Percentiles rank a stretch among this genome's conserved stretches.
phyloP scores from a whole-genome alignment of 495 filamentous ascomycete species.

The Penicillium pulvis region DNA sequence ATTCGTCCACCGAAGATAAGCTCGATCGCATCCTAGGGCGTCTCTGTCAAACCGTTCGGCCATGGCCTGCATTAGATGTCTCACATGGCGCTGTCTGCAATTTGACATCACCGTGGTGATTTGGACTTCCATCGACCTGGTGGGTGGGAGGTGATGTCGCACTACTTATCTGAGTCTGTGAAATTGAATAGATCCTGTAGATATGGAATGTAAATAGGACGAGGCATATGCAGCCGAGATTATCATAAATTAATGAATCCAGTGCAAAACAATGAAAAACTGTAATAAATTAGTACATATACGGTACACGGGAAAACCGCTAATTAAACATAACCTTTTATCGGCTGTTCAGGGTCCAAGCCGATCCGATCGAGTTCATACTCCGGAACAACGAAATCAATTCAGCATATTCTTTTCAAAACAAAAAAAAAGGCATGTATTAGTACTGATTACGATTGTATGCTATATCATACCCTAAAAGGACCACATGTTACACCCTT shows the following conservation, averaged over 20 bases:
- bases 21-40: background rate
- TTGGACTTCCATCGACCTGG: slow-evolving; percentile 26
- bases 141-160: slow-evolving; percentile 19
- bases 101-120: slow-evolving; percentile 18
- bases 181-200: background rate
- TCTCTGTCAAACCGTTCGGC: slow-evolving; percentile 12
- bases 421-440: too few species aligned
- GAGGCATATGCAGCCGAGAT: slow-evolving; percentile 5
- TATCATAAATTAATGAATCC: background rate
- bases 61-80: slow-evolving; percentile 37
- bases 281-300: background rate
- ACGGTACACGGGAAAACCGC: slow-evolving; percentile 1
- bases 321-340: slow-evolving; percentile 9
- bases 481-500: slow-evolving; percentile 24
- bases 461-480: background rate
- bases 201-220: slow-evolving; percentile 2
- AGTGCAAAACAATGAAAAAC: background rate
- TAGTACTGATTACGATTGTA: too few species aligned
- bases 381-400: background rate
- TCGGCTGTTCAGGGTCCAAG: slow-evolving; percentile 15
- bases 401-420: too few species aligned
- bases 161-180: slow-evolving; percentile 7
- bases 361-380: slow-evolving; percentile 3
- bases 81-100: slow-evolving; percentile 32
- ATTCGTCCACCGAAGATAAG: background rate